A percentile compares a stretch with the other conserved stretches of the same genome.
phyloP scores from a whole-genome alignment of 345 rosid genomes.

The Eucalyptus victrix region DNA sequence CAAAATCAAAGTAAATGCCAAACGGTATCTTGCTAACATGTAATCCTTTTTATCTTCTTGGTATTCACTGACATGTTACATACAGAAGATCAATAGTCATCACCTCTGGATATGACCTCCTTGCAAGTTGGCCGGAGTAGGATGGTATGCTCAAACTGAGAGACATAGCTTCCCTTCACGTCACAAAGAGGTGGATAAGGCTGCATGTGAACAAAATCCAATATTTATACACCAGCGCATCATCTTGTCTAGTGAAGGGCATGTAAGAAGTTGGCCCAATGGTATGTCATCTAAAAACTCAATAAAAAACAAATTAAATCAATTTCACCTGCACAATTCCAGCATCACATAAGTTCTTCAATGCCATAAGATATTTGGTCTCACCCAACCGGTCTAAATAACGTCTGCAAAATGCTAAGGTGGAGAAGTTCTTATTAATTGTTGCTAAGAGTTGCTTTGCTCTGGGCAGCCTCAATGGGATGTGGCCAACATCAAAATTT shows the following conservation, averaged over 20 bases:
- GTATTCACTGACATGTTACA: background rate
- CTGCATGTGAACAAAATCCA: constrained; percentile 18
- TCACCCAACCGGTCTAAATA: constrained; percentile 92
- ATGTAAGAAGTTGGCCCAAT: background rate
- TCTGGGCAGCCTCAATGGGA: constrained; percentile 78
- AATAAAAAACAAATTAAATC: background rate
- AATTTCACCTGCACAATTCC: constrained; percentile 78
- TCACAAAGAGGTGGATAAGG: constrained; percentile 88
- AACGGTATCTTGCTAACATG: background rate
- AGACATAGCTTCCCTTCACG: constrained; percentile 79
- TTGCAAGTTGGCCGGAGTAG: constrained; percentile 93
- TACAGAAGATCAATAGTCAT: constrained; percentile 43
- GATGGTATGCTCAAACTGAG: constrained; percentile 91
- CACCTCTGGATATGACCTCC: constrained; percentile 87
- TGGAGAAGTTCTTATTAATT: constrained; percentile 88
- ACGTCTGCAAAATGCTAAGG: constrained; percentile 86
- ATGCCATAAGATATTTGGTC: constrained; percentile 86
- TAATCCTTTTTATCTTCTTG: background rate
- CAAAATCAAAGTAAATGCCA: background rate
- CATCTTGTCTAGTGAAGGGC: background rate
- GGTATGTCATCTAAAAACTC: background rate
- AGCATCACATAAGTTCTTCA: constrained; percentile 83
- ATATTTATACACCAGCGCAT: background rate
- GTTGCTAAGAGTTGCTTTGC: constrained; percentile 92
- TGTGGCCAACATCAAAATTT: constrained; percentile 66